These are phyloP conservation scores for Microdochium bolleyi DNA, from an alignment of 2,329 filamentous ascomycete genomes.

Conservation along the genomic window DNA sequence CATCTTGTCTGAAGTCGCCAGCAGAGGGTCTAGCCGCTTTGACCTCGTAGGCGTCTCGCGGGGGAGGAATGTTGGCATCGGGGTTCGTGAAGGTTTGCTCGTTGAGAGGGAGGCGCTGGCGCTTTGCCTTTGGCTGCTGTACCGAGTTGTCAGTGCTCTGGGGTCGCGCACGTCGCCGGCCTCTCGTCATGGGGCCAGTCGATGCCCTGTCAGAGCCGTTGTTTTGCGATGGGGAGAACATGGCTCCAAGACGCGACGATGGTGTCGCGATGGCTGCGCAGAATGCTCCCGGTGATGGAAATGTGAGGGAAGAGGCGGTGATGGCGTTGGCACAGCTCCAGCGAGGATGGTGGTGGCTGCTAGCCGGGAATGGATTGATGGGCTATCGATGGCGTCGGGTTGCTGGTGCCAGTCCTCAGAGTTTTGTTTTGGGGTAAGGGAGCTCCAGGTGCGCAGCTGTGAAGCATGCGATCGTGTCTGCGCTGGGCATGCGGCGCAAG, in stretches of 20 bases:
- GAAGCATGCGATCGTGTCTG: neutral
- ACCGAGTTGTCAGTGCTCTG: conserved; percentile 43
- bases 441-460: neutral
- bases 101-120: conserved; percentile 48
- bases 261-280: conserved; percentile 2
- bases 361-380: neutral
- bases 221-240: conserved; percentile 52
- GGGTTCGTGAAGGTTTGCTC: conserved; percentile 50
- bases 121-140: conserved; percentile 56
- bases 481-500: neutral
- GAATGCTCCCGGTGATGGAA: neutral
- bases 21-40: conserved; percentile 43
- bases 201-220: conserved; percentile 31
- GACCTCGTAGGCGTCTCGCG: conserved; percentile 44
- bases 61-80: conserved; percentile 26
- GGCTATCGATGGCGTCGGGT: neutral
- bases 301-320: neutral
- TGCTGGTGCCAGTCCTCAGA: neutral
- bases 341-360: neutral
- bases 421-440: neutral
- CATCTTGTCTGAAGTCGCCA: conserved; percentile 35
- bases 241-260: conserved; percentile 21
- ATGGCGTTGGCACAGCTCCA: neutral
- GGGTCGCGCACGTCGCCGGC: conserved; percentile 54
- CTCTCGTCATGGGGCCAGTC: conserved; percentile 44